Evolutionary conservation across 176 grass and related monocot genomes (phyloP).

Genomic region (Cenchrus americanus): DNA sequence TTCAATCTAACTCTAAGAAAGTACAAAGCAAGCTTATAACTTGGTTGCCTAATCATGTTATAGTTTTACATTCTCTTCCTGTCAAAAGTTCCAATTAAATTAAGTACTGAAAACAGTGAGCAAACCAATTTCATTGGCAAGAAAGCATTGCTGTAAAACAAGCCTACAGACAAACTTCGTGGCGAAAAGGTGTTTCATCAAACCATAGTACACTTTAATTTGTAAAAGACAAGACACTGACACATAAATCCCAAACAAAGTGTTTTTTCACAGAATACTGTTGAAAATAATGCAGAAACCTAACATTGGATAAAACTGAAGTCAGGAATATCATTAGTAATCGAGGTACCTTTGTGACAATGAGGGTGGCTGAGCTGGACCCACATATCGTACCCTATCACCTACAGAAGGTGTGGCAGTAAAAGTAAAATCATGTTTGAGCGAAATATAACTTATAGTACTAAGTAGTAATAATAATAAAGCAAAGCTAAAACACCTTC

Average conservation of each 20-base stretch:
- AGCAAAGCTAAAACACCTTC: conserved; percentile 60
- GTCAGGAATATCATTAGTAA: not conserved
- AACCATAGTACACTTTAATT: conserved; percentile 21
- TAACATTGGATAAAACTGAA: conserved; percentile 8
- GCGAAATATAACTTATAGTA: not conserved
- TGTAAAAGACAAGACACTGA: not conserved
- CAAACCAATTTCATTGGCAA: conserved; percentile 1
- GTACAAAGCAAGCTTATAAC: conserved; percentile 15
- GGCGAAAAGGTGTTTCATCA: conserved; percentile 22
- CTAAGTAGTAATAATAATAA: conserved; percentile 27
- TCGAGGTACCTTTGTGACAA: conserved; percentile 58
- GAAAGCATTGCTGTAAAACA: conserved; percentile 5
- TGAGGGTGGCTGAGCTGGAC: conserved; percentile 53
- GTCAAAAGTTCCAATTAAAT: conserved; percentile 10
- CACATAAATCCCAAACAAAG: conserved; percentile 1
- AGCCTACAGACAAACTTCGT: conserved; percentile 9
- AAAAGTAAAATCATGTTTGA: not conserved
- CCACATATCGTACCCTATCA: conserved; percentile 88
- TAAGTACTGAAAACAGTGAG: not conserved
- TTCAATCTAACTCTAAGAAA: conserved; percentile 13
- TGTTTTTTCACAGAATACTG: not conserved
- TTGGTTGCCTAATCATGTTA: not conserved
- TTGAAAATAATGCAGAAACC: conserved; percentile 20
- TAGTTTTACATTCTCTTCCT: not conserved
- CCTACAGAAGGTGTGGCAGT: conserved; percentile 54